These are phyloP conservation scores for Colletotrichum sp. DNA, from an alignment of 2,329 filamentous ascomycete species.

Conservation along the genomic window DNA sequence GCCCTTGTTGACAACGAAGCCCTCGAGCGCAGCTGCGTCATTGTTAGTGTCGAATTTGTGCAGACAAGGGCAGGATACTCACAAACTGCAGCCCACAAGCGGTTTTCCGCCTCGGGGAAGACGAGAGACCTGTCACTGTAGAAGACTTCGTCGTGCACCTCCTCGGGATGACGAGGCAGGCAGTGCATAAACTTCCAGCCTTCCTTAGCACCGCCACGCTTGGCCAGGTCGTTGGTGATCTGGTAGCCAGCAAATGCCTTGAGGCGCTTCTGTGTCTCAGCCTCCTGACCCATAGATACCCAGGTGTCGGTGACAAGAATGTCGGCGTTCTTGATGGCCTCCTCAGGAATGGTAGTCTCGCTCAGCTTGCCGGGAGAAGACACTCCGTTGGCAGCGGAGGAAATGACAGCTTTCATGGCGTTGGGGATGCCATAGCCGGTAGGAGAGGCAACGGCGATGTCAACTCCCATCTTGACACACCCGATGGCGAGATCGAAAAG, in stretches of 20 bases:
- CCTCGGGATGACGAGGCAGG: constrained; percentile 87
- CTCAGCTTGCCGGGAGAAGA: constrained; percentile 66
- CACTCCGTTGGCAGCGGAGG: constrained; percentile 61
- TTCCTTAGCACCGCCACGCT: constrained; percentile 82
- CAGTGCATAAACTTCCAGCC: constrained; percentile 99
- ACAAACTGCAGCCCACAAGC: constrained; percentile 87
- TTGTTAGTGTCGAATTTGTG: neutral
- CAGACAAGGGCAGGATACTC: constrained; percentile 36
- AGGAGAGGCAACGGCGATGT: constrained; percentile 87
- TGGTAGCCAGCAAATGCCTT: constrained; percentile 89
- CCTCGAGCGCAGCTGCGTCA: constrained; percentile 73
- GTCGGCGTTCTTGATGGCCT: constrained; percentile 84
- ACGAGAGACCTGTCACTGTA: constrained; percentile 86
- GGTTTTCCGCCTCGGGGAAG: constrained; percentile 93
- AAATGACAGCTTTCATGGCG: constrained; percentile 75
- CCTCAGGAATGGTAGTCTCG: constrained; percentile 81
- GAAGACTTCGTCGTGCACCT: constrained; percentile 94
- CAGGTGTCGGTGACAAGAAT: constrained; percentile 96
- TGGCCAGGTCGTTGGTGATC: constrained; percentile 84
- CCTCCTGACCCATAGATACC: constrained; percentile 98
- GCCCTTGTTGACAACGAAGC: constrained; percentile 93
- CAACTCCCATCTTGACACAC: constrained; percentile 83
- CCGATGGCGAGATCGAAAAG: constrained; percentile 91
- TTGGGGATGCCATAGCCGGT: constrained; percentile 81
- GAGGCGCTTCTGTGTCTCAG: constrained; percentile 76